phyloP scores from a whole-genome alignment of 495 filamentous ascomycete species.

The Penicillium verhagenii region DNA sequence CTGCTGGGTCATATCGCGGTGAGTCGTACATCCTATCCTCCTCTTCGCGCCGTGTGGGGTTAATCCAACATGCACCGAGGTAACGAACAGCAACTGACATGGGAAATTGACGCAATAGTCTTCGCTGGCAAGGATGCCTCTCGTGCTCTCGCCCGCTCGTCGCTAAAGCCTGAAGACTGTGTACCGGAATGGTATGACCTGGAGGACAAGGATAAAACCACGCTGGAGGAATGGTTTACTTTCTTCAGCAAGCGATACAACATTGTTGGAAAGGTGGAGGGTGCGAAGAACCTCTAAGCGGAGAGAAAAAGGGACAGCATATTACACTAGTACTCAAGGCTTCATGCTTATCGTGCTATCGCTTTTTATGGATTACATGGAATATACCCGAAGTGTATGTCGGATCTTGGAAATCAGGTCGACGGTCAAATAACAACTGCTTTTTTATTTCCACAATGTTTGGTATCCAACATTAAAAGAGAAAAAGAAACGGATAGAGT shows the following conservation, averaged over 20 bases:
- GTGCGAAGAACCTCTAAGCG: conserved; percentile 37
- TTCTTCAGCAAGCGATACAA: conserved; percentile 98
- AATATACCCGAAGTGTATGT: not conserved
- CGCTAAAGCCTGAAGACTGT: conserved; percentile 82
- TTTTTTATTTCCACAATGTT: conserved; percentile 4
- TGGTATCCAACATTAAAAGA: conserved; percentile 6
- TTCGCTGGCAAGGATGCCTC: conserved; percentile 96
- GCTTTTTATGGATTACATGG: not conserved
- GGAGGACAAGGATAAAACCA: conserved; percentile 79
- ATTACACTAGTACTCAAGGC: too few relatives aligned
- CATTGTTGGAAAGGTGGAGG: conserved; percentile 76
- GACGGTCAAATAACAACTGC: conserved; percentile 11
- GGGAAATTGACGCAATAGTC: conserved; percentile 50
- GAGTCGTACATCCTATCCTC: conserved; percentile 20
- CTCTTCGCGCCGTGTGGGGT: not conserved
- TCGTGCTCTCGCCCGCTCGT: conserved; percentile 80
- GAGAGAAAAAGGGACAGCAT: too few relatives aligned
- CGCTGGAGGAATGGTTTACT: conserved; percentile 86
- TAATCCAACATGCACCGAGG: not conserved
- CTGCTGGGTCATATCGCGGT: conserved; percentile 85
- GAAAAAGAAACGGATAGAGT: not conserved
- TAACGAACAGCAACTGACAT: conserved; percentile 10
- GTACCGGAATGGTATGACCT: conserved; percentile 82
- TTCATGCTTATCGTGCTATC: not conserved
- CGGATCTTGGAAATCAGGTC: not conserved